These are phyloP conservation scores for Monilinia fructigena DNA, from an alignment of 2,329 filamentous ascomycete genomes.

Conservation along the genomic window DNA sequence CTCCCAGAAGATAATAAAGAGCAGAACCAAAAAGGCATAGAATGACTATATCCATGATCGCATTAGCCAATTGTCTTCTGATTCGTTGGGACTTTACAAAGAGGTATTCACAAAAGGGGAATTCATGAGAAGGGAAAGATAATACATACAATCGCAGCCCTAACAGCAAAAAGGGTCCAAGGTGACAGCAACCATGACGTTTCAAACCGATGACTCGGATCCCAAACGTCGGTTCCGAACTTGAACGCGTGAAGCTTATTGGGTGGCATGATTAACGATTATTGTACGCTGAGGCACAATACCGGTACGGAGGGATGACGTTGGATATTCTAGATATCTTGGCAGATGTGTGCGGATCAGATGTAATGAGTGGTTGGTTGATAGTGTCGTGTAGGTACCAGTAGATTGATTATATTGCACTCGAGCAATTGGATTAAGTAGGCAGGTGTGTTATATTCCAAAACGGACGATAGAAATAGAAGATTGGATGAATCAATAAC, in stretches of 20 bases:
- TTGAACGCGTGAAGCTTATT: not conserved
- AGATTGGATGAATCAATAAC: no score
- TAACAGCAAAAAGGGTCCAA: conserved; percentile 56
- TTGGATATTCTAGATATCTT: not conserved
- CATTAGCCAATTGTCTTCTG: not conserved
- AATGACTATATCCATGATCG: conserved; percentile 45
- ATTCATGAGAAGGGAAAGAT: conserved; percentile 17
- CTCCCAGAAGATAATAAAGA: conserved; percentile 68
- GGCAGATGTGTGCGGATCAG: no score
- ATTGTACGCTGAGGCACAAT: not conserved
- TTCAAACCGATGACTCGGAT: conserved; percentile 61
- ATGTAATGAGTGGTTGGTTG: no score
- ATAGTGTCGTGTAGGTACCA: no score
- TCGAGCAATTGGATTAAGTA: no score
- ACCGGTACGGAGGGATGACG: no score
- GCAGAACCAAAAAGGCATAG: conserved; percentile 68
- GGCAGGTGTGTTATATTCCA: no score
- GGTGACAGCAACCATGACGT: conserved; percentile 81
- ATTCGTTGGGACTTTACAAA: not conserved
- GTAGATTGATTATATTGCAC: no score
- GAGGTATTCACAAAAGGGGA: no score
- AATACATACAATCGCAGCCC: conserved; percentile 53
- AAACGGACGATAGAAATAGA: no score
- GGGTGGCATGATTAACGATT: not conserved
- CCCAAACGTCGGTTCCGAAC: conserved; percentile 33